Conservation (phyloP, 768 basidiomycete species). For the Hemileccinum rubropunctum region DNA sequence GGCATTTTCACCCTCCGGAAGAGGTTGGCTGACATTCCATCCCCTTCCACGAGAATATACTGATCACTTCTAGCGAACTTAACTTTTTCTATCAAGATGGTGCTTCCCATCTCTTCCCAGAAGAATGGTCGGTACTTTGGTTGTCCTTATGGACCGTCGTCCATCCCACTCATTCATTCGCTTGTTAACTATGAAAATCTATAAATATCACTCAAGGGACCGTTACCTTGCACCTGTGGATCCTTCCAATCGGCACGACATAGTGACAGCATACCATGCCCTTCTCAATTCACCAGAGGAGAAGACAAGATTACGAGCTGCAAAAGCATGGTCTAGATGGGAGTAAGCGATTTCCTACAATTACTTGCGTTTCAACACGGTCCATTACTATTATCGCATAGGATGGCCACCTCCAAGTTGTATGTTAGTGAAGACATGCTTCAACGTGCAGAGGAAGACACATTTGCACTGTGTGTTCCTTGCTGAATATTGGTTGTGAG, state of each 20-base stretch:
- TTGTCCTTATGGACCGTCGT: neutral
- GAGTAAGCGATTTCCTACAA: slow-evolving; percentile 57
- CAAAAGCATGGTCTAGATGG: slow-evolving; percentile 88
- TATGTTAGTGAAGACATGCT: slow-evolving; percentile 67
- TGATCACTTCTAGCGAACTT: slow-evolving; percentile 53
- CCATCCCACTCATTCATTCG: neutral
- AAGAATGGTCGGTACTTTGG: slow-evolving; percentile 63
- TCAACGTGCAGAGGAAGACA: slow-evolving; percentile 64
- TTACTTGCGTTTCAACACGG: neutral
- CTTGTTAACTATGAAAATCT: neutral
- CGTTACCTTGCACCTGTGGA: slow-evolving; percentile 81
- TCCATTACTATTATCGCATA: slow-evolving; percentile 26
- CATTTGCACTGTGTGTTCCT: slow-evolving; percentile 66
- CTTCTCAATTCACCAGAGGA: slow-evolving; percentile 75
- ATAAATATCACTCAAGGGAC: slow-evolving; percentile 51
- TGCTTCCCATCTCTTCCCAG: slow-evolving; percentile 77
- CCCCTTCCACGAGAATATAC: neutral
- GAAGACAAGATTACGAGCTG: slow-evolving; percentile 59
- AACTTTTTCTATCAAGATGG: slow-evolving; percentile 93
- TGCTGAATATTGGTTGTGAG: slow-evolving; percentile 5
- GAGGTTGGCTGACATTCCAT: slow-evolving; percentile 42
- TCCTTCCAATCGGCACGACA: slow-evolving; percentile 71
- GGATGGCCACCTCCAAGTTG: slow-evolving; percentile 81
- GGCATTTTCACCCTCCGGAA: slow-evolving; percentile 88
- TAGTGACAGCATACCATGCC: slow-evolving; percentile 81